Base-by-base conservation (phyloP, 768 basidiomycete species). In the Tricholoma terreum region DNA sequence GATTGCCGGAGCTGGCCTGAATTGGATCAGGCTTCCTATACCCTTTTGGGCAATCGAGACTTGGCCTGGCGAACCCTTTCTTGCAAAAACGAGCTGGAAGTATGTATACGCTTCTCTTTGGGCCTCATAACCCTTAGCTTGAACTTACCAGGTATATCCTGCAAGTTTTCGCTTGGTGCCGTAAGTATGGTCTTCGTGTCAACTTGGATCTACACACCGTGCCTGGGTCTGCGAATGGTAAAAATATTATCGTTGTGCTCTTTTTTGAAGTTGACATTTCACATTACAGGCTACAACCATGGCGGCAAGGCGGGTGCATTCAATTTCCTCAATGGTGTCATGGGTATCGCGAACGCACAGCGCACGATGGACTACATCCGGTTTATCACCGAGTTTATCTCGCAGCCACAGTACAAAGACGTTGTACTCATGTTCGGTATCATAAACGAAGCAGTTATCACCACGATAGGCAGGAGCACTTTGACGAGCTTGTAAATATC, bases 331-430 rank as follows among this genome's bases (percentile, higher is more conserved):
- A 76, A 81, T 60, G 86, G 87, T 30, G 82, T 85, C 34, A 94
- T 94, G 93, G 93, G 93, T 19, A 69, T 90, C 55, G 90, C 91
- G 35, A 94, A 95, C 63, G 92, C 89, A 15, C 85, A 94, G 69
- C 83, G 92, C 15, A 76, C 86, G 8, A 72, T 94, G 46, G 81
- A 90, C 67, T 86, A 89, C 63, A 88, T 94, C 61, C 82, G 92
- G n/a, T 81, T 86, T 49, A 75, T 90, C 64, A 80, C 84, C 52
- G 88, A 90, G 70, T 95, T 94, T 73, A 87, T 95, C 68, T 80
- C 83, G 15, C 89, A 92, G 69, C 80, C 85, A 2, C 81, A 91
- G 63, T 92, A 88, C 76, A 75, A 73, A 55, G 74, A 86, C 54
- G 80, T 92, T n/a, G 78, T 88, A 7, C 77, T 77, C 10, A 75